Evolutionary conservation across 2,329 filamentous ascomycete genomes (phyloP), one percentile per base, ranked within the genome.

Genomic region (Tolypocladium pustulatum): DNA sequence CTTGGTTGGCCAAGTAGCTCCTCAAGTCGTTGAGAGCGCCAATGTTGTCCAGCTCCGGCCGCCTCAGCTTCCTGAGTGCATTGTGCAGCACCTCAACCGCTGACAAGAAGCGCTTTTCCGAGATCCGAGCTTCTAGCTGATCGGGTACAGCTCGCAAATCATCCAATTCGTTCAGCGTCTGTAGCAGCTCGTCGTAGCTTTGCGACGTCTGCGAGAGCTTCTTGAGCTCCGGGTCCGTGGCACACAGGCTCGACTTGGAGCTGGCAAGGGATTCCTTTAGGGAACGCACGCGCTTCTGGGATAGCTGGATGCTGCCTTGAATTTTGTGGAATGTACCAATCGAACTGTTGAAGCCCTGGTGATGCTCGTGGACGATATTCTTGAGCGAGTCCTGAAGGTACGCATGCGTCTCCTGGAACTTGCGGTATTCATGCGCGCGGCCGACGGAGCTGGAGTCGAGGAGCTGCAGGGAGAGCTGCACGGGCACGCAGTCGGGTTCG

Each of bases 251-350:
- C 5, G 82, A 79, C 73, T 95, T 96, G 52, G 93, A 88, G 57
- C 85, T 82, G 17, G 86, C 82, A 59, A 99, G 78, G n/a, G 90
- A 91, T 59, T 91, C 85, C 71, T 93, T 94, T 62, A 99, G 78
- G 15, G 81, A 78, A 60, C 93, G 85, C 57, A 99, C 90, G 61
- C 91, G 86, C 67, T 86, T 86, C 73, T 99, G 94, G 20, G 91
- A 96, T 56, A 84, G 80, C 67, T 93, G 89, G 64, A 99, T 94
- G 73, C 91, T 96, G 57, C 87, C 85, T 72, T 99, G 94, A 61
- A 99, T 99, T 74, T 96, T 97, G 78, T 99, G 95, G 70, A 97
- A 99, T 25, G 93, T 97, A 72, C 93, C 94, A 63, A 99, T 97
- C 56, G 93, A 97, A 73, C 91, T 96, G 75, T 97, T 99, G 81